Evolutionary conservation across 2,329 filamentous ascomycete genomes (phyloP), one percentile per base, ranked within the genome.

Genomic region (Fusarium sp.): DNA sequence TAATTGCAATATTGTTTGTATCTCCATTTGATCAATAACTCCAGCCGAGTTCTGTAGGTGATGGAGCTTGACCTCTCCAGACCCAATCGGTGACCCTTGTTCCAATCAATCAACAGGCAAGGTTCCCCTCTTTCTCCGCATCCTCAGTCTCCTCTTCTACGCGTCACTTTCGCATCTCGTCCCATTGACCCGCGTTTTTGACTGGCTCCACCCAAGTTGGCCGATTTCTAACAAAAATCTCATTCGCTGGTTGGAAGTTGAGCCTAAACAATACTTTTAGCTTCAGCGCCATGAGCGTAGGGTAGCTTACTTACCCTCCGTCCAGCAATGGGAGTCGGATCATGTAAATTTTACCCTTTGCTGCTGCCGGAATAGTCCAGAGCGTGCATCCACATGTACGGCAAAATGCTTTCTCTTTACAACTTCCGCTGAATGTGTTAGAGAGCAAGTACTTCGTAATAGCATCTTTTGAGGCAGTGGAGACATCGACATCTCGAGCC

Each of bases 201-300:
- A 73, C 46, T 6, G 72, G 51, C 7, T 18, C 55, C 46, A 73
- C 66, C 78, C 78, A 80, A 29, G 54, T 54, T 23, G 79, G 79
- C 21, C 77, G 60, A 54, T 76, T 73, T 25, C 68, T 78, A 46
- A 76, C 63, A 35, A 78, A 79, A n/a, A 80, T 75, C 29, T 80
- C 79, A 61, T 61, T 74, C n/a, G 54, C 49, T 9, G 78, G 77
- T 19, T 67, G 49, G 7, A 78, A 27, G 23, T 70, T 52, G 33
- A 72, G 56, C 14, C 74, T 73, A 42, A 56, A 46, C 11, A 6
- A 42, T 7, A 10, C 23, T 18, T 70, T 73, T 39, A 69, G 66
- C 19, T n/a, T 35, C 6, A 18, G n/a, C 31, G 10, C 12, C 3
- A 16, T 5, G 2, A 18, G 12, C 21, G 5, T 21, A 35, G 39